Conservation (phyloP, 1,284 basidiomycete genomes). For the Gomphus sp. region DNA sequence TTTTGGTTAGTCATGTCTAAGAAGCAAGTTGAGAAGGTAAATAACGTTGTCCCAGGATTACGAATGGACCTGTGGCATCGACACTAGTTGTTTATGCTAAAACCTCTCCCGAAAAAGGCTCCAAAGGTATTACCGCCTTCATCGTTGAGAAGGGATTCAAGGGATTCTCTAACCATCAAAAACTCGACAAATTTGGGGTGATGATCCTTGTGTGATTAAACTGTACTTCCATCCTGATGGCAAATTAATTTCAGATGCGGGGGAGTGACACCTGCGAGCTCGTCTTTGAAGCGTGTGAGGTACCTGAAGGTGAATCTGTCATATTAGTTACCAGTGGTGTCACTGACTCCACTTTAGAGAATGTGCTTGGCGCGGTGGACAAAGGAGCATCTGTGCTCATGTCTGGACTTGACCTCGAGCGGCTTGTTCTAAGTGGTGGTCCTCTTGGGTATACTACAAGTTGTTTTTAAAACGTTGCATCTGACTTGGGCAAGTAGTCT, state of each 20-base stretch:
- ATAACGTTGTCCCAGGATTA: slow-evolving; percentile 57
- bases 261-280: slow-evolving; percentile 93
- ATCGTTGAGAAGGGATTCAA: slow-evolving; percentile 74
- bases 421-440: slow-evolving; percentile 85
- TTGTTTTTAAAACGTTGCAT: neutral
- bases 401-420: slow-evolving; percentile 89
- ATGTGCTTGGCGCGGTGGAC: slow-evolving; percentile 76
- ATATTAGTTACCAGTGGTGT: neutral
- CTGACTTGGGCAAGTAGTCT: slow-evolving; percentile 38
- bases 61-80: slow-evolving; percentile 85
- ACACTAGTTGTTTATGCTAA: slow-evolving; percentile 94
- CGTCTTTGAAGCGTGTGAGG: slow-evolving; percentile 85
- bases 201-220: slow-evolving; percentile 12
- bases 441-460: slow-evolving; percentile 38
- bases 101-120: slow-evolving; percentile 67
- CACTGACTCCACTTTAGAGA: slow-evolving; percentile 38
- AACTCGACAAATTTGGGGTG: slow-evolving; percentile 86
- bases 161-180: slow-evolving; percentile 86
- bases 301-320: slow-evolving; percentile 59
- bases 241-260: slow-evolving; percentile 49
- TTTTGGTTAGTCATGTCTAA: slow-evolving; percentile 58
- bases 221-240: neutral
- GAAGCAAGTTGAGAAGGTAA: neutral
- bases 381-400: slow-evolving; percentile 84
- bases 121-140: slow-evolving; percentile 91